Evolutionary conservation across 2,329 filamentous ascomycete species (phyloP).

Genomic region (Ascochyta pisi): DNA sequence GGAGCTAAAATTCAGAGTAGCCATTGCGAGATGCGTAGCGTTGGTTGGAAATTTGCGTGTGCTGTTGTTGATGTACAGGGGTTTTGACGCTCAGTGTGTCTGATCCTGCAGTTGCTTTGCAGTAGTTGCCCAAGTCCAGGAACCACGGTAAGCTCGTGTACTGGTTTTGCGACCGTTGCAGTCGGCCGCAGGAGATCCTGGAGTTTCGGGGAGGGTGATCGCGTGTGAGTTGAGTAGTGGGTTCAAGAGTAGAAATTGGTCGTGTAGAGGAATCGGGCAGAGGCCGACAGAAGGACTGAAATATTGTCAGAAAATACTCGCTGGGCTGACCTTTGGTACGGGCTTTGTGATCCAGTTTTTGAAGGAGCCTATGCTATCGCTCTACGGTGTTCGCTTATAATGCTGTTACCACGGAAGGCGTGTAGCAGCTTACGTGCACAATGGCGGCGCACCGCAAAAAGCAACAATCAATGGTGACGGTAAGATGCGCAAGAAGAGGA

Average conservation of each 20-base stretch:
- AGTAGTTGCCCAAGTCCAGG: neutral
- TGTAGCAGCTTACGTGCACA: slow-evolving; percentile 2
- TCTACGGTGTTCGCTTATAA: neutral
- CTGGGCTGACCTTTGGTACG: neutral
- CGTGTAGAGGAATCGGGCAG: slow-evolving; percentile 20
- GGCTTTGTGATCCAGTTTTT: neutral
- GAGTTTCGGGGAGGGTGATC: neutral
- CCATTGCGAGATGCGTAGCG: slow-evolving; percentile 18
- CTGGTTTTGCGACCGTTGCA: neutral
- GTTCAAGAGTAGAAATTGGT: slow-evolving; percentile 12
- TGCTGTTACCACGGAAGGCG: neutral
- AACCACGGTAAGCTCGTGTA: neutral
- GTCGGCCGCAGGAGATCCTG: neutral
- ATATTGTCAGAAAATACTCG: slow-evolving; percentile 15
- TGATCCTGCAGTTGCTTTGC: neutral
- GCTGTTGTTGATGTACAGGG: neutral
- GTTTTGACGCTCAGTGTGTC: neutral
- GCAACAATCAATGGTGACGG: neutral
- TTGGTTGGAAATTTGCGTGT: neutral
- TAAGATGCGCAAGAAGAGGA: neutral
- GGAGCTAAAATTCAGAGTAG: slow-evolving; percentile 14
- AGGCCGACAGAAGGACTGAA: slow-evolving; percentile 29
- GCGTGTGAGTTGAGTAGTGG: slow-evolving; percentile 7
- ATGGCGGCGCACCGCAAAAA: neutral
- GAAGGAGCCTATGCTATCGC: neutral